Conservation (phyloP, 257 asterid species). For the Ocimum tenuiflorum region DNA sequence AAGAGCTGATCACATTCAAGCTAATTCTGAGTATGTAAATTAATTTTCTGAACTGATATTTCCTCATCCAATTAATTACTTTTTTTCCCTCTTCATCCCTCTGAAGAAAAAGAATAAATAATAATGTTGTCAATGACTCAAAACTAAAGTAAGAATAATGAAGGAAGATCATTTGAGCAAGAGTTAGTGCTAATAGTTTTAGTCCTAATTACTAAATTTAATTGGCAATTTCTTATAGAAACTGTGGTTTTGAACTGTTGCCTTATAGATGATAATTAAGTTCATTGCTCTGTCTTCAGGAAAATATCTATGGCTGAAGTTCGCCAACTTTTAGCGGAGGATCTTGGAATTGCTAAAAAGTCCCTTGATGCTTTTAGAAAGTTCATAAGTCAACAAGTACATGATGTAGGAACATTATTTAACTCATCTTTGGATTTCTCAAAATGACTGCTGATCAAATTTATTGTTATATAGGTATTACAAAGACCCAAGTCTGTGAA, state of each 20-base stretch:
- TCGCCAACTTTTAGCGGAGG: conserved; percentile 84
- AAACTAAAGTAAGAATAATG: not conserved
- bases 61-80: not conserved
- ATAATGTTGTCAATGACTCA: not conserved
- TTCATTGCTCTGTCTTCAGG: conserved; percentile 35
- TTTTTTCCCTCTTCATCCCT: conserved; percentile 12
- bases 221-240: not conserved
- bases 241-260: not conserved
- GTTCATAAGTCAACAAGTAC: conserved; percentile 53
- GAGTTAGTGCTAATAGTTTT: not conserved
- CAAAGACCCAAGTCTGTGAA: conserved; percentile 35
- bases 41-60: too few species aligned
- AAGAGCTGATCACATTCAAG: too few species aligned
- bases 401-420: conserved; percentile 42
- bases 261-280: not conserved
- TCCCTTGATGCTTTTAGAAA: conserved; percentile 70
- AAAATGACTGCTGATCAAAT: not conserved
- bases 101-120: not conserved
- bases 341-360: conserved; percentile 63
- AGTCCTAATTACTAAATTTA: not conserved
- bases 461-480: conserved; percentile 42
- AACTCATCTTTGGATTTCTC: not conserved
- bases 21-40: too few species aligned
- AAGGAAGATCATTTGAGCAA: not conserved
- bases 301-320: conserved; percentile 61